Evolutionary conservation across 495 filamentous ascomycete species (phyloP), one percentile per base, ranked within the genome.

Genomic region (Coniosporium apollinis): DNA sequence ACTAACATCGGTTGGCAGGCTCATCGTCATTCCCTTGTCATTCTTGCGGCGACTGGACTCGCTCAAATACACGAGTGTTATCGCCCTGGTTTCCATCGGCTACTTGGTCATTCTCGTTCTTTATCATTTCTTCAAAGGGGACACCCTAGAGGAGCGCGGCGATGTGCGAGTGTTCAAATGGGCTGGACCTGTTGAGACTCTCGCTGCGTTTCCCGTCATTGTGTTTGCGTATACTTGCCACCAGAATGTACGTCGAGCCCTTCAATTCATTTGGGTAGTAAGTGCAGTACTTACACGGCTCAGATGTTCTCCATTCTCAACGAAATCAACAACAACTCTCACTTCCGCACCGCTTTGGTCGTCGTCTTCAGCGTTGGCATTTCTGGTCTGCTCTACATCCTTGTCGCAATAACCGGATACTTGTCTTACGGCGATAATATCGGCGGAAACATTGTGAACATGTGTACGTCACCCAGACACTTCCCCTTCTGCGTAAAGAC

Each of bases 231-330:
- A 94, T 57, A 97, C 89, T 3, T 97, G 91, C 51, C 89, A 97
- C 57, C 89, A 97, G 46, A 97, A 97, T 48, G 84, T 93, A 61
- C 16, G 20, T 29, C 19, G 2, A 25, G n/a, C n/a, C n/a, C n/a
- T n/a, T n/a, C n/a, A n/a, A n/a, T n/a, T n/a, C n/a, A n/a, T n/a
- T n/a, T n/a, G n/a, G 7, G 7, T 5, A 15, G n/a, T 20, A 15
- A 36, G 16, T 37, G 30, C 32, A 38, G 19, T 37, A 9, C 13
- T 19, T 15, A 39, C 18, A 14, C 28, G 17, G 14, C 8, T 30
- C 45, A 93, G 85, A 97, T 97, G 89, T 97, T 97, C 50, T 93
- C 91, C 0, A 87, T 97, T 42, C 59, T 97, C 20, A 97, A 97
- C 44, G 91, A 97, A 60, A 86, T 96, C 46, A 58, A 64, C 34